Conservation (phyloP, 345 rosid species). For the Schrenkiella parvula region DNA sequence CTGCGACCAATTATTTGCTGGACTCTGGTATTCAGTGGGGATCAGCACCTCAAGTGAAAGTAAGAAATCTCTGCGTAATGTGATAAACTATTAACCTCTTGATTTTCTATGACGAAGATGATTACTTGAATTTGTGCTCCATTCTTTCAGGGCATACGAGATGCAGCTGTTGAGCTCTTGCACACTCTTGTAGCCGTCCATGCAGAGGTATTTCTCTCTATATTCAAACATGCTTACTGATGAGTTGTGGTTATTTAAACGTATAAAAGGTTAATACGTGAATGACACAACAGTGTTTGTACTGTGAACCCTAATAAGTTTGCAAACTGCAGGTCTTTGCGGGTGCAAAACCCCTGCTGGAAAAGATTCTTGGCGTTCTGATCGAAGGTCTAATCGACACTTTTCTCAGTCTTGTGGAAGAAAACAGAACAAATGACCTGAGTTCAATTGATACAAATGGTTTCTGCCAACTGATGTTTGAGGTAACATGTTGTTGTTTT, state of each 20-base stretch:
- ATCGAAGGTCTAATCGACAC: slow-evolving; percentile 96
- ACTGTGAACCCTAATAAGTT: not conserved
- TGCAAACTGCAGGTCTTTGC: slow-evolving; percentile 66
- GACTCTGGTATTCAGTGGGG: slow-evolving; percentile 96
- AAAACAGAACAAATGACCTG: slow-evolving; percentile 58
- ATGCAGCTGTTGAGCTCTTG: slow-evolving; percentile 89
- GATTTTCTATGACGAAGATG: not conserved
- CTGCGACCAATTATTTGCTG: slow-evolving; percentile 71
- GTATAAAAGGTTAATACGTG: not conserved
- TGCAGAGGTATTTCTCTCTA: slow-evolving; percentile 55
- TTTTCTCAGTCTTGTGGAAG: slow-evolving; percentile 75
- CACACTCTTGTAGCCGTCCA: slow-evolving; percentile 93
- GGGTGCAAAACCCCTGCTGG: slow-evolving; percentile 91
- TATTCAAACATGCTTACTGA: not conserved
- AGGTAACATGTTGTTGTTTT: slow-evolving; percentile 45
- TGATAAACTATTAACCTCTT: not conserved
- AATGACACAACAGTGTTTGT: not conserved
- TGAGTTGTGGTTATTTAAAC: not conserved
- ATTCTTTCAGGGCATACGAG: slow-evolving; percentile 75
- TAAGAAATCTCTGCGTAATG: slow-evolving; percentile 29
- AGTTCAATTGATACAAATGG: slow-evolving; percentile 84
- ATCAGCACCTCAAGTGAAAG: slow-evolving; percentile 87
- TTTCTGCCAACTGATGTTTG: slow-evolving; percentile 96
- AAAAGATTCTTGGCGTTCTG: slow-evolving; percentile 86
- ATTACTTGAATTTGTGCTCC: slow-evolving; percentile 3